Base-by-base conservation (phyloP, 306 rosid genomes). In the Rubus idaeus region DNA sequence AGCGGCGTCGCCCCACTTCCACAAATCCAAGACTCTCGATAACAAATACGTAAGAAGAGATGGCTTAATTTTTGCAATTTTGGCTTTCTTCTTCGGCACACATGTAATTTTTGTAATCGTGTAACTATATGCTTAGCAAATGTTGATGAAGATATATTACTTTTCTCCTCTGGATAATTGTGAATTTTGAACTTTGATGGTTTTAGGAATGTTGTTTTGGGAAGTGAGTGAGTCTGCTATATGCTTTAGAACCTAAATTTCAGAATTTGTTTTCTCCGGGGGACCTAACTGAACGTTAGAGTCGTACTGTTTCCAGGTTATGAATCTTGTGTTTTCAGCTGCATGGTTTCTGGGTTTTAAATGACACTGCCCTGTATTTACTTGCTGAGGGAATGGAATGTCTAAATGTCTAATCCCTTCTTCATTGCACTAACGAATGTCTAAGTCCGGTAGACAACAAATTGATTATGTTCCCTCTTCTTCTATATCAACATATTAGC, bases 1-100 rank as follows among this genome's bases (percentile, higher is more conserved):
- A 75, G 26, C 88, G 50, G 74, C 96, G 46, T 49, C 90, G 77
- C 8, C 97, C 65, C 98, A 97, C 23, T 89, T 89, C 82, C 89
- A 84, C 78, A 92, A 96, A 84, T 84, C 95, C 60, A 96, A 96
- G 89, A 96, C 99, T n/a, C 99, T 96, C 75, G 99, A 91, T 83
- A 92, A 96, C 57, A 96, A 96, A 96, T 96, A 92, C 71, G 99
- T 90, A 83, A 77, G 79, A 23, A 58, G 21, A 53, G 6, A 17
- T 10, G 45, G 63, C 49, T 73, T 71, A 26, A 16, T 77, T 71
- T 67, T 21, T 14, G 39, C 50, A 39, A 16, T 53, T 44, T 17
- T 10, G 17, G 44, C 14, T 77, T 71, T 71, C 0, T 68, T 10
- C 35, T 1, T 30, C 35, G 35, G 2, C 35, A 30, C 35, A 30